These are phyloP conservation scores for Leptoxyphium fumago DNA, from an alignment of 2,329 filamentous ascomycete genomes.

Conservation along the genomic window DNA sequence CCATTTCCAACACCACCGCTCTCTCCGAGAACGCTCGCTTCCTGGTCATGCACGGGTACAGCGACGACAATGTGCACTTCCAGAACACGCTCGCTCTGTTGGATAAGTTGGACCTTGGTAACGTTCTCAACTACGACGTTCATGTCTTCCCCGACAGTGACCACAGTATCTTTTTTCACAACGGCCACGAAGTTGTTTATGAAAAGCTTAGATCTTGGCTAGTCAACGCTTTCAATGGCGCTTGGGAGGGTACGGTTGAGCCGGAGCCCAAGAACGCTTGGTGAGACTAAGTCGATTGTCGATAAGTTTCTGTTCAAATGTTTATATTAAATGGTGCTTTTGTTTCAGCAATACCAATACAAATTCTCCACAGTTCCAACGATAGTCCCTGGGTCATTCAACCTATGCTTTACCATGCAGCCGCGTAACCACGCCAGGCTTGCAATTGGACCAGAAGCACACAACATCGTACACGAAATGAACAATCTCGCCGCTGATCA, in stretches of 20 bases:
- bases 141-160: conserved; percentile 95
- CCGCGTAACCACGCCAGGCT: no score
- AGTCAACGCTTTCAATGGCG: conserved; percentile 92
- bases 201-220: conserved; percentile 84
- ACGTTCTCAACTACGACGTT: conserved; percentile 86
- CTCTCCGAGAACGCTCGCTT: conserved; percentile 70
- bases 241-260: conserved; percentile 56
- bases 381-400: no score
- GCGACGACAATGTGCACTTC: conserved; percentile 94
- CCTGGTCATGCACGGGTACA: conserved; percentile 88
- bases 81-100: conserved; percentile 83
- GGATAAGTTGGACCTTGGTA: conserved; percentile 68
- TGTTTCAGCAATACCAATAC: no score
- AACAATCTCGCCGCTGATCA: no score
- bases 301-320: no score
- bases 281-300: background rate
- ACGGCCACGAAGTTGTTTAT: conserved; percentile 80
- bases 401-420: no score
- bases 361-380: no score
- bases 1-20: conserved; percentile 59
- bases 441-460: no score
- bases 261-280: conserved; percentile 29
- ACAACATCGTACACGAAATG: no score
- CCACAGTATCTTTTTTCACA: conserved; percentile 89
- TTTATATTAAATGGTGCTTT: no score